Base-by-base conservation (phyloP, 345 rosid species). In the Angophora floribunda region DNA sequence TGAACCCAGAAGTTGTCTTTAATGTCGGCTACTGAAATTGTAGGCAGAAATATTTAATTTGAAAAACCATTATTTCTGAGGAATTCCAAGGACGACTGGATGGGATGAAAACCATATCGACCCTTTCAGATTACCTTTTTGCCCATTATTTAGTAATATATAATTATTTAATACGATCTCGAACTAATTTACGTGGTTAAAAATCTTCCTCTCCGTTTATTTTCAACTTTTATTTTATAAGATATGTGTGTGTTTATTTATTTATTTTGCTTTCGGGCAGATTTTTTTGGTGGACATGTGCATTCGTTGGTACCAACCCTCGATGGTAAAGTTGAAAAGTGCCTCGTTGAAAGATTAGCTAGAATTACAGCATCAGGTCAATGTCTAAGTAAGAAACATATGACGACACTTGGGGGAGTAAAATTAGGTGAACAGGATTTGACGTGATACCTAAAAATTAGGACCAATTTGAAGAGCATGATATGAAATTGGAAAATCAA, bases 231-330 rank as follows among this genome's bases (percentile, higher is more conserved):
- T 67, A 67, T 32, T 32, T 70, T 16, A 32, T 70, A 32, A 32
- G 45, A 70, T 17, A 70, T 2, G 16, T 9, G 61, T 26, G 61
- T 21, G 6, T 28, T 5, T 11, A 26, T 5, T 0, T 0, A 2
- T 9, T 26, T 55, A 12, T 26, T 55, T 55, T 22, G 21, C 9
- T 21, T 22, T 1, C 21, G 12, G 61, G 61, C 61, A 22, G 6
- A 55, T 9, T 55, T 55, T 36, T 9, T 22, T 22, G 13, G 28
- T 63, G 75, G n/a, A 41, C 84, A 5, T 5, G 82, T 9, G 2
- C 24, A 4, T 36, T 9, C 82, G 22, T 19, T 2, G 21, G 61
- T 28, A 55, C 61, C 61, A 4, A 11, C 61, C 28, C 28, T 55
- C 1, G 82, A 36, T 75, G 84, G 49, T 75, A 9, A 36, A 41